phyloP scores from a whole-genome alignment of 1,284 basidiomycete species.

The Gomphus sp. region DNA sequence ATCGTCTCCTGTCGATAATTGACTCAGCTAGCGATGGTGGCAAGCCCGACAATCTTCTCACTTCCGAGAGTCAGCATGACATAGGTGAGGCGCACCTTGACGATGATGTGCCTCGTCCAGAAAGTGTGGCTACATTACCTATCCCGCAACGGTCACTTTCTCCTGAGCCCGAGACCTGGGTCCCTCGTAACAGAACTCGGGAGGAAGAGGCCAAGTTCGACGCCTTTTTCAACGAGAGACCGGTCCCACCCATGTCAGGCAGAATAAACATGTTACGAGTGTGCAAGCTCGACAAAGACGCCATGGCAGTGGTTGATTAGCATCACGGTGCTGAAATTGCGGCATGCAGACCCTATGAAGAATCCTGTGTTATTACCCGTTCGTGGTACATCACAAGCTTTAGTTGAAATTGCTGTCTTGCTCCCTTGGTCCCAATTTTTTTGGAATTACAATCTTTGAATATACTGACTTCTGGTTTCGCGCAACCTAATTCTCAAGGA shows the following conservation, averaged over 20 bases:
- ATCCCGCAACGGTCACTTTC: background rate
- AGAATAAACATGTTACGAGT: background rate
- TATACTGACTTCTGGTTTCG: too few relatives aligned
- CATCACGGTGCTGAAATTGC: background rate
- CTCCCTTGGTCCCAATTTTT: background rate
- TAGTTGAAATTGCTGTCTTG: background rate
- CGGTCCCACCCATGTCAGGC: background rate
- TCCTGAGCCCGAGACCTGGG: background rate
- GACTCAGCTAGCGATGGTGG: background rate
- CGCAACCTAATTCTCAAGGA: too few relatives aligned
- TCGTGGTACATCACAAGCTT: background rate
- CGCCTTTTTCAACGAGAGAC: background rate
- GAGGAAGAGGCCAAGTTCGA: slow-evolving; percentile 3
- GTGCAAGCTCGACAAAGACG: slow-evolving; percentile 2
- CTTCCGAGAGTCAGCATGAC: background rate
- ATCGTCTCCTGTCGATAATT: background rate
- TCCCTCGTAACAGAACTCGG: slow-evolving; percentile 5
- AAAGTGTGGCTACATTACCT: background rate
- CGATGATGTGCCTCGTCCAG: background rate
- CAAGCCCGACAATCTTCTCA: background rate
- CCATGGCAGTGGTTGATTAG: slow-evolving; percentile 6
- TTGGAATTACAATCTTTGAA: too few relatives aligned
- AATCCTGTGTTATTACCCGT: background rate
- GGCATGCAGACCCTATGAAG: background rate
- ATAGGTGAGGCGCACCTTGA: background rate